Base-by-base conservation (phyloP, 768 basidiomycete genomes). In the Thelephora aurantiotincta region DNA sequence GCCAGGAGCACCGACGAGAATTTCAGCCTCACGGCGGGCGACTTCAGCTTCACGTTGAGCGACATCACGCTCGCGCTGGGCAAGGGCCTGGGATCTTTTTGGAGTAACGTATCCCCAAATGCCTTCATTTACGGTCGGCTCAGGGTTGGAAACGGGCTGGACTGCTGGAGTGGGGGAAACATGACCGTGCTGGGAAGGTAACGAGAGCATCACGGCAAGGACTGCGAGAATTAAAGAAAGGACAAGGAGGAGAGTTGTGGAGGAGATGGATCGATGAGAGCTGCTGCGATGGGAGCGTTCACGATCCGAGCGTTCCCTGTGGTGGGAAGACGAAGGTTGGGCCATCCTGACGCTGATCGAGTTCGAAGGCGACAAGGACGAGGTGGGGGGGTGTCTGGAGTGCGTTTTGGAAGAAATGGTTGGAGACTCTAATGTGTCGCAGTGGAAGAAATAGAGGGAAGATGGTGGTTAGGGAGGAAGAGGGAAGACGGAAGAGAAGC, bases 121-220 rank as follows among this genome's bases (percentile, higher is more conserved):
- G 16, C 82, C 80, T 9, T 70, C 66, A 41, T 41, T 22, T 18
- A 22, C 18, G 11, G 38, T 18, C 7, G 38, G 38, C 22, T 41
- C 38, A 18, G 38, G 38, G 22, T 16, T 18, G 1, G 38, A 14
- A n/a, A 41, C 20, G 4, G 9, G 5, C 4, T 30, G 26, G 11
- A 47, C 59, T 19, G 58, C 53, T 20, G 59, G 56, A n/a, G 51
- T 55, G 11, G 67, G 58, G 16, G 65, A 49, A n/a, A 65, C 53
- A 18, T 6, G 38, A 41, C 9, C 14, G 16, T 41, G 38, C 38
- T 71, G 67, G 0, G 79, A 77, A 1, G 88, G 88, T 4, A 91
- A 71, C 2, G 88, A 88, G 20, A 91, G 77, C 86, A 91, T 89
- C 57, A 91, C 79, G 4, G 88, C 87, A n/a, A 91, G 73, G 19